Conservation (phyloP, 169 alveolate genomes). For the Plasmodium inui region DNA sequence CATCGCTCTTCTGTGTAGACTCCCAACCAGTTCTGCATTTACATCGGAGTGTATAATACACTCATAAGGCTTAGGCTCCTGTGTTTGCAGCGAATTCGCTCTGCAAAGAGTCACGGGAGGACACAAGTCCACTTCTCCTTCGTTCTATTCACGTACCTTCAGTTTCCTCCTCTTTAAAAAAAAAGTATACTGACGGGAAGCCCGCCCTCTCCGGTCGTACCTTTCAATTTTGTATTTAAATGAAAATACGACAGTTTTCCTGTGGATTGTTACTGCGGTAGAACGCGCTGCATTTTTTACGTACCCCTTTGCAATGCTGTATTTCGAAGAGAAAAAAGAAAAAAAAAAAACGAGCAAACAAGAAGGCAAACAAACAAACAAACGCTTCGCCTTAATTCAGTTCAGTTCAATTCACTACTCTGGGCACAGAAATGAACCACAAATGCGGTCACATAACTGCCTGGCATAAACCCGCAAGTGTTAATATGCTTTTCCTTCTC, state of each 20-base stretch:
- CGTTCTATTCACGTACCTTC: not conserved
- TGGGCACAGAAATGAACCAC: not conserved
- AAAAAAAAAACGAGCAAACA: not conserved
- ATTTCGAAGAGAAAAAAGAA: not conserved
- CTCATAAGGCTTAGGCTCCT: not conserved
- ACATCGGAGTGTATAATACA: not conserved
- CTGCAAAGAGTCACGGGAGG: not conserved
- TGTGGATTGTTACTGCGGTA: not conserved
- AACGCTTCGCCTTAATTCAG: not conserved
- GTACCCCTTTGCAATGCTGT: not conserved
- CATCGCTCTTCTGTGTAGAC: not conserved
- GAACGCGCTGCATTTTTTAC: not conserved
- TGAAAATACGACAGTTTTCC: not conserved
- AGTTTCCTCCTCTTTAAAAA: not conserved
- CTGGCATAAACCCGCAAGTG: not conserved
- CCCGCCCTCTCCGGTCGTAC: not conserved
- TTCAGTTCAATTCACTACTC: not conserved
- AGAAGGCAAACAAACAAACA: not conserved
- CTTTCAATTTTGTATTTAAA: not conserved
- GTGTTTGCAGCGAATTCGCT: not conserved
- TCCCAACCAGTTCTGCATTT: not conserved
- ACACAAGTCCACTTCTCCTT: not conserved
- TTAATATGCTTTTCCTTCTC: not conserved
- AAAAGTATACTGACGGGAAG: not conserved
- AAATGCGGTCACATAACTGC: not conserved